phyloP scores from a whole-genome alignment of 805 yeast species.

The Ogataea salicorniae region DNA sequence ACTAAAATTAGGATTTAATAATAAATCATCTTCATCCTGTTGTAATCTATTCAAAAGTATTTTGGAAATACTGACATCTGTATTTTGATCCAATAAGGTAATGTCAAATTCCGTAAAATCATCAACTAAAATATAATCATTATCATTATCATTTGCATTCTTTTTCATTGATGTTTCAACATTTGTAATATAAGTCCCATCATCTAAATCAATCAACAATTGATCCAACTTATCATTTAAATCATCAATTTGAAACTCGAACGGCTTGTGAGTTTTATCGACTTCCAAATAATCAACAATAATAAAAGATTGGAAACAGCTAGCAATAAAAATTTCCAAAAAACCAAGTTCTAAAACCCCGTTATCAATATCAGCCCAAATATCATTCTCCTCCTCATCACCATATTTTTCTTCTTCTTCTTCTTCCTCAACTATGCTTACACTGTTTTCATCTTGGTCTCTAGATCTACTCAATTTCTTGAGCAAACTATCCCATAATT shows the following conservation, averaged over 20 bases:
- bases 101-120: neutral
- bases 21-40: neutral
- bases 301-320: neutral
- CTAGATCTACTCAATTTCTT: neutral
- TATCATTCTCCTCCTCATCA: neutral
- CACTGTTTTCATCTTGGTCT: no score
- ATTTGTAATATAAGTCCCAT: neutral
- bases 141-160: no score
- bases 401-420: neutral
- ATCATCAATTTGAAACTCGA: neutral
- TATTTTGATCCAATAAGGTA: neutral
- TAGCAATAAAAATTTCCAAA: constrained; percentile 4
- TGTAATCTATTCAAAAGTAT: neutral
- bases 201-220: neutral
- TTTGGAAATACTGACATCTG: neutral
- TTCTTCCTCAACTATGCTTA: no score
- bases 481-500: neutral
- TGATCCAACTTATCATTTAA: neutral
- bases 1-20: no score
- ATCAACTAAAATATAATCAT: neutral
- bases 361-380: neutral
- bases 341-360: constrained; percentile 1
- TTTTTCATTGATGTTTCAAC: no score
- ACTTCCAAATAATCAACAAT: neutral
- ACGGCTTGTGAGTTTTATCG: neutral